A percentile compares a stretch with the other conserved stretches of the same genome.
Conservation (phyloP, 2,329 filamentous ascomycete genomes). For the Ophiocordyceps unilateralis region DNA sequence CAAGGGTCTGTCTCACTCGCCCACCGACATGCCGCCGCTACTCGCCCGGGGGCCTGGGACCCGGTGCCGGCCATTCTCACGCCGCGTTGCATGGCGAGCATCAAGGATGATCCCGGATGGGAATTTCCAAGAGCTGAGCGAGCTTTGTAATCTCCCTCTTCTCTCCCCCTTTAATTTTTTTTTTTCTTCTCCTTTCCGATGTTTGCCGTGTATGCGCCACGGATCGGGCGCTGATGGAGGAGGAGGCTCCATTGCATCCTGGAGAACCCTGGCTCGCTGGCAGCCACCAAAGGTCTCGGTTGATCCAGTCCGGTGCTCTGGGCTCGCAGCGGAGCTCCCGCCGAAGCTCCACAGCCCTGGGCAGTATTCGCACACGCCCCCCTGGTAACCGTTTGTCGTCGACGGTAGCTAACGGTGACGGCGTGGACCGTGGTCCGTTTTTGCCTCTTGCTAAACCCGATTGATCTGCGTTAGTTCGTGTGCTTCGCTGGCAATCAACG, state of each 20-base stretch:
- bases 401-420: background rate
- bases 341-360: slow-evolving; percentile 11
- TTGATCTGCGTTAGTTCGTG: background rate
- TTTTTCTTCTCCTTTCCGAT: background rate
- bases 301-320: slow-evolving; percentile 4
- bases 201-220: background rate
- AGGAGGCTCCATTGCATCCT: background rate
- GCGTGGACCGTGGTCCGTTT: background rate
- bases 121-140: background rate
- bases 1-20: background rate
- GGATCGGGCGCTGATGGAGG: background rate
- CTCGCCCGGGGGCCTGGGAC: background rate
- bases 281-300: background rate
- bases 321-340: slow-evolving; percentile 13
- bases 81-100: background rate
- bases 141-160: background rate
- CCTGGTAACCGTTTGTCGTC: background rate
- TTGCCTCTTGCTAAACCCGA: background rate
- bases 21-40: background rate
- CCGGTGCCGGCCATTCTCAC: background rate
- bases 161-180: background rate
- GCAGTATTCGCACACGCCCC: no score
- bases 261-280: background rate
- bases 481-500: background rate
- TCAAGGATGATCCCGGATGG: background rate